Evolutionary conservation across 169 alveolate genomes (phyloP).

Genomic region (Cryptosporidium bovis): DNA sequence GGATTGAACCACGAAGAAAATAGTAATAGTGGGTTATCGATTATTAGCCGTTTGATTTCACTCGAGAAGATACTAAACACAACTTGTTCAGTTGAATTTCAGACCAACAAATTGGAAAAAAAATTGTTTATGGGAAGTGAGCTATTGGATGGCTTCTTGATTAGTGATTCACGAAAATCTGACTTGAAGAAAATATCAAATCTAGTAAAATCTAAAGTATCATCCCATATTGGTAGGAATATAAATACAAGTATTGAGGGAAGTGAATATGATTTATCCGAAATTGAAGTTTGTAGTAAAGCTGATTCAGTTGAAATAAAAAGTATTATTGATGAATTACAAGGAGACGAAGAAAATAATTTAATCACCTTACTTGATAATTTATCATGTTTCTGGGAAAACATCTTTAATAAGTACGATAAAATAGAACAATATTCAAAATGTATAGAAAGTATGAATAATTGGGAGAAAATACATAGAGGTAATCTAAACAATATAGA

Average conservation of each 20-base stretch:
- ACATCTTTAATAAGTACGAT: not conserved
- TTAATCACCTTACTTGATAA: not conserved
- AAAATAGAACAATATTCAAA: not conserved
- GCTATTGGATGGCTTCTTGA: conserved; percentile 45
- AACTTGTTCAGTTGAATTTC: too few relatives aligned
- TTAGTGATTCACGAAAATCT: conserved; percentile 30
- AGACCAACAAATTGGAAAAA: not conserved
- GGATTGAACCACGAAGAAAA: not conserved
- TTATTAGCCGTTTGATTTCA: too few relatives aligned
- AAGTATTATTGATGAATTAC: conserved; percentile 3
- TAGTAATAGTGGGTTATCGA: too few relatives aligned
- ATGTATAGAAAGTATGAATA: not conserved
- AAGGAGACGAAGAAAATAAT: not conserved
- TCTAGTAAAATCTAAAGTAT: conserved; percentile 56
- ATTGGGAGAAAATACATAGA: not conserved
- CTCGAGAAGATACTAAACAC: too few relatives aligned
- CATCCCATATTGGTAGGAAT: conserved; percentile 27
- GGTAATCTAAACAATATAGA: conserved; percentile 5
- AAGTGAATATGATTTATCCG: not conserved
- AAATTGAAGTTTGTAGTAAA: conserved; percentile 1
- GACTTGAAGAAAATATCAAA: conserved; percentile 59
- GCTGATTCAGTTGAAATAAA: conserved; percentile 17
- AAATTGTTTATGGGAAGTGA: conserved; percentile 20
- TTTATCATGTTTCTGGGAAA: not conserved
- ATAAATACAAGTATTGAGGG: conserved; percentile 8